Evolutionary conservation across 257 asterid genomes (phyloP).

Genomic region (Nicotiana attenuata): DNA sequence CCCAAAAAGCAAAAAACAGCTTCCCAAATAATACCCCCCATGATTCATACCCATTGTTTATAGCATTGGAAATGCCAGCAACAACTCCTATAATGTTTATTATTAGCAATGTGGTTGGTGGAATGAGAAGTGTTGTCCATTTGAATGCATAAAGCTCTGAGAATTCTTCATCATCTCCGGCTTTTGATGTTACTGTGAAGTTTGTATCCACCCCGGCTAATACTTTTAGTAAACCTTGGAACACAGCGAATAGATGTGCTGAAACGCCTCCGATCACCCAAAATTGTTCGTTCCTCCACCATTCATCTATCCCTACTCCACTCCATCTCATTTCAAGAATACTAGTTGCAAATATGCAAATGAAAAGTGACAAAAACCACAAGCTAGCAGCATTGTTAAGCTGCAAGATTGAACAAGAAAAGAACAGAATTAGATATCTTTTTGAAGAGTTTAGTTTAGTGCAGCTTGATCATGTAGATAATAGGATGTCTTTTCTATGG

Average conservation of each 20-base stretch:
- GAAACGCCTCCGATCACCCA: conserved; percentile 40
- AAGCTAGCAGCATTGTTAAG: conserved; percentile 22
- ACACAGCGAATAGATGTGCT: conserved; percentile 33
- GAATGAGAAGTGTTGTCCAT: conserved; percentile 33
- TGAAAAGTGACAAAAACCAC: conserved; percentile 30
- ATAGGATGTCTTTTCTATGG: not conserved
- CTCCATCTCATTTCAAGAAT: conserved; percentile 38
- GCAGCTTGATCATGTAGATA: not conserved
- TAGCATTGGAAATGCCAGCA: conserved; percentile 26
- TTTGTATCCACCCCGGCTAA: conserved; percentile 29
- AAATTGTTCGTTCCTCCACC: conserved; percentile 43
- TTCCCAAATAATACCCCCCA: conserved; percentile 32
- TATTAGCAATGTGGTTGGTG: conserved; percentile 28
- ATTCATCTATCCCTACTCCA: conserved; percentile 28
- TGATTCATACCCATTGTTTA: conserved; percentile 25
- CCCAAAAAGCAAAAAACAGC: conserved; percentile 33
- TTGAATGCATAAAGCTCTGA: conserved; percentile 22
- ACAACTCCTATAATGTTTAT: conserved; percentile 28
- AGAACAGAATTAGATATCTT: not conserved
- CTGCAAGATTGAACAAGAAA: conserved; percentile 10
- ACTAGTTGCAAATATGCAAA: conserved; percentile 28
- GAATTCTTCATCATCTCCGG: conserved; percentile 17
- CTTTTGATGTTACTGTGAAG: conserved; percentile 31
- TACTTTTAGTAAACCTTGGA: conserved; percentile 27
- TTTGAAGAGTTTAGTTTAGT: not conserved